Percentiles rank a stretch among this genome's conserved stretches.
Evolutionary conservation across 1,139 yeast genomes (phyloP).

Genomic region (Scheffersomyces insectosa): DNA sequence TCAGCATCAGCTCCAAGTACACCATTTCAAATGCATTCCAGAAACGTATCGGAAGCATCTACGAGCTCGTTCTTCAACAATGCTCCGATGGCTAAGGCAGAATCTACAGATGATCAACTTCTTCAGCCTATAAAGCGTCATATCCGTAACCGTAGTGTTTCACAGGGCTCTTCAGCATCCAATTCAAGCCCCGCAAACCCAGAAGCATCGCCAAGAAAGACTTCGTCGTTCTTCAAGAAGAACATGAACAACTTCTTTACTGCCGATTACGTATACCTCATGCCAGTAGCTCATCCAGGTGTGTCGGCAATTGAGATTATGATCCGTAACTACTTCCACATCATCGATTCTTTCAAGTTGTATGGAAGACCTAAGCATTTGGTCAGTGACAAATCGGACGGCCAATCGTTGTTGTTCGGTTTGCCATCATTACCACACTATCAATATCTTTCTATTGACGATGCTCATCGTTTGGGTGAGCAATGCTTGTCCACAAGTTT

Average conservation of each 20-base stretch:
- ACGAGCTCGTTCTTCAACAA: slow-evolving; percentile 17
- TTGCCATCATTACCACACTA: slow-evolving; percentile 59
- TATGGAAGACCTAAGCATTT: slow-evolving; percentile 58
- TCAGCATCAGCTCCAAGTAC: slow-evolving; percentile 4
- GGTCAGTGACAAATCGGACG: slow-evolving; percentile 45
- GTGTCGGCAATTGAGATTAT: slow-evolving; percentile 58
- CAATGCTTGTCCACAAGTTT: slow-evolving; percentile 30
- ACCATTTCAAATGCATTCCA: slow-evolving; percentile 3
- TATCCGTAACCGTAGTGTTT: slow-evolving; percentile 2
- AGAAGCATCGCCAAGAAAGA: slow-evolving; percentile 2
- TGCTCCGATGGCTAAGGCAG: slow-evolving; percentile 9
- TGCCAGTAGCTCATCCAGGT: slow-evolving; percentile 58
- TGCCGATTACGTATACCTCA: slow-evolving; percentile 44
- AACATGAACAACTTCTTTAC: slow-evolving; percentile 31
- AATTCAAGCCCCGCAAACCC: slow-evolving; percentile 8
- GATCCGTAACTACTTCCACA: slow-evolving; percentile 54
- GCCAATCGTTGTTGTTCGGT: slow-evolving; percentile 52
- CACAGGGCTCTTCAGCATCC: slow-evolving; percentile 3
- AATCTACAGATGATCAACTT: not conserved
- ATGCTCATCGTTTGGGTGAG: slow-evolving; percentile 36
- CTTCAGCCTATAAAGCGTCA: slow-evolving; percentile 1
- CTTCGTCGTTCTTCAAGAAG: slow-evolving; percentile 22
- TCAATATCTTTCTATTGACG: slow-evolving; percentile 45
- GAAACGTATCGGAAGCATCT: slow-evolving; percentile 10
- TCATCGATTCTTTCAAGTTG: slow-evolving; percentile 53